Percentiles rank a stretch among this genome's conserved stretches.
Evolutionary conservation across 306 rosid species (phyloP).

Genomic region (Macrotyloma uniflorum): DNA sequence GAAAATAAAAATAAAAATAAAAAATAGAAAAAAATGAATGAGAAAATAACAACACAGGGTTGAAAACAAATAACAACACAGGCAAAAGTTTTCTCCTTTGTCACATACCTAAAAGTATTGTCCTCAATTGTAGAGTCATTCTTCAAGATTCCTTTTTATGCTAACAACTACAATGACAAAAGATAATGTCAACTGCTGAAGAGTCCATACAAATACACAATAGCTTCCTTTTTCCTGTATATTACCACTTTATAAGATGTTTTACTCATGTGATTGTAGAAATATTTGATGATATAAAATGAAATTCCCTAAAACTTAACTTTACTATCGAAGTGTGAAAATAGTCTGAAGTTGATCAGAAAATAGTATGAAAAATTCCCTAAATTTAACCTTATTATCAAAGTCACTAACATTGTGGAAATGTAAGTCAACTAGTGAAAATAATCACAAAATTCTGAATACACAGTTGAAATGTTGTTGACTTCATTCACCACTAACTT

Average conservation of each 20-base stretch:
- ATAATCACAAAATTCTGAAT: background rate
- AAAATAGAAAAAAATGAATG: background rate
- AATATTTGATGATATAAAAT: background rate
- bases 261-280: background rate
- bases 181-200: background rate
- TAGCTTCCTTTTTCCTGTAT: background rate
- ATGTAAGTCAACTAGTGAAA: background rate
- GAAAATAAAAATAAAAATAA: background rate
- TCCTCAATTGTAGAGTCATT: conserved; percentile 35
- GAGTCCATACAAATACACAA: background rate
- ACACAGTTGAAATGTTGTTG: background rate
- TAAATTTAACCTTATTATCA: too few relatives aligned
- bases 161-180: background rate
- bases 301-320: background rate
- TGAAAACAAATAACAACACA: conserved; percentile 36
- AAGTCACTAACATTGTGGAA: background rate
- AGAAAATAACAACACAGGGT: background rate
- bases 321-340: too few relatives aligned
- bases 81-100: too few relatives aligned
- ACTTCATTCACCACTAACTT: background rate
- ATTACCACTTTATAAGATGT: background rate
- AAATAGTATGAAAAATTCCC: background rate
- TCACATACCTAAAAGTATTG: conserved; percentile 30
- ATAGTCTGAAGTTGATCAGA: too few relatives aligned
- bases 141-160: conserved; percentile 34